Conservation (phyloP, 768 basidiomycete genomes). For the Lyophyllum semitale region DNA sequence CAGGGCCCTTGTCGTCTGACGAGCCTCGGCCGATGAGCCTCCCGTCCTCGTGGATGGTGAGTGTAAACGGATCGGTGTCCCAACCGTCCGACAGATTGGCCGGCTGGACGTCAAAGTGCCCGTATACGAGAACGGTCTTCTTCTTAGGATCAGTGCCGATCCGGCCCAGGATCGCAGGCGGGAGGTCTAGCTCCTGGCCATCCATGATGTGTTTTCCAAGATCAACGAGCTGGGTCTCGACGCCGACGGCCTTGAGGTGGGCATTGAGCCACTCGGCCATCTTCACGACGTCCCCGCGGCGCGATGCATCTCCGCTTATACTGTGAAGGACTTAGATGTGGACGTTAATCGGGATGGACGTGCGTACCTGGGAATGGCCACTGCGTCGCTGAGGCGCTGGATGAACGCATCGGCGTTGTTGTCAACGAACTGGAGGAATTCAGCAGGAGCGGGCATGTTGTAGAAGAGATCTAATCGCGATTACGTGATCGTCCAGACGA, state of each 20-base stretch:
- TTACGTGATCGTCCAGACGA: background rate
- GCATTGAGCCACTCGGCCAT: conserved; percentile 86
- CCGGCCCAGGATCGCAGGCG: conserved; percentile 81
- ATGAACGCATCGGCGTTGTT: conserved; percentile 74
- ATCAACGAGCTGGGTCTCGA: conserved; percentile 70
- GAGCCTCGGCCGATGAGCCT: conserved; percentile 85
- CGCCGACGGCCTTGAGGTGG: conserved; percentile 77
- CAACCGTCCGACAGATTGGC: conserved; percentile 73
- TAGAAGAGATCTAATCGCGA: background rate
- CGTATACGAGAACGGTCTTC: conserved; percentile 93
- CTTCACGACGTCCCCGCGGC: conserved; percentile 73
- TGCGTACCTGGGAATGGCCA: conserved; percentile 75
- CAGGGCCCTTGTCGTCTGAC: conserved; percentile 89
- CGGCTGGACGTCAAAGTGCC: conserved; percentile 95
- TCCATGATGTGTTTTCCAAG: conserved; percentile 73
- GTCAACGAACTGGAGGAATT: conserved; percentile 61
- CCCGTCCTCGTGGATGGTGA: conserved; percentile 51
- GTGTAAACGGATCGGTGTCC: conserved; percentile 82
- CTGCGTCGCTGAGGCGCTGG: conserved; percentile 74
- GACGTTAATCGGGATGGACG: background rate
- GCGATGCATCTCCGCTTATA: conserved; percentile 69
- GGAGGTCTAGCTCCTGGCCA: conserved; percentile 72
- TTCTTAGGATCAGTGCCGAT: conserved; percentile 85
- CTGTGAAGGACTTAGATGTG: conserved; percentile 31
- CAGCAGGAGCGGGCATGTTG: conserved; percentile 49